phyloP scores from a whole-genome alignment of 176 grass and related monocot species.

The Coix lacrymajobi region DNA sequence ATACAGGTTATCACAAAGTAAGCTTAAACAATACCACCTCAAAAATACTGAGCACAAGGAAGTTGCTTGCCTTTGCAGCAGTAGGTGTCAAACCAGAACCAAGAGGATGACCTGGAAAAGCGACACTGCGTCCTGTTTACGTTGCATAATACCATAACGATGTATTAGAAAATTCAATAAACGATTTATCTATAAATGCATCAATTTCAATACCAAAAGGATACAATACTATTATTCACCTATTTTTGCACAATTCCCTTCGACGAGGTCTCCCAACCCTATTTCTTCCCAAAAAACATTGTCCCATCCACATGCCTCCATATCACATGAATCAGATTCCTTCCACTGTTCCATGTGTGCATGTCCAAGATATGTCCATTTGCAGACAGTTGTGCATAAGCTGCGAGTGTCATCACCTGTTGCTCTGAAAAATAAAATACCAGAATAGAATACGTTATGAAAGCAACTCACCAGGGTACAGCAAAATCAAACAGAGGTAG shows the following conservation, averaged over 20 bases:
- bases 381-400: conserved; percentile 95
- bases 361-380: conserved; percentile 94
- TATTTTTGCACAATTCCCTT: conserved; percentile 85
- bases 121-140: conserved; percentile 78
- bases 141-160: conserved; percentile 8
- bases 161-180: conserved; percentile 24
- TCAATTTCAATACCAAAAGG: conserved; percentile 1
- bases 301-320: conserved; percentile 97
- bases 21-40: conserved; percentile 13
- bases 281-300: conserved; percentile 97
- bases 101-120: conserved; percentile 96
- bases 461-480: neutral
- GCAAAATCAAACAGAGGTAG: conserved; percentile 4
- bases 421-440: conserved; percentile 55
- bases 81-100: conserved; percentile 84
- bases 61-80: conserved; percentile 82
- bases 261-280: conserved; percentile 71
- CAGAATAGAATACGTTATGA: conserved; percentile 8
- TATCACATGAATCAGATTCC: conserved; percentile 67
- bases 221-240: conserved; percentile 34
- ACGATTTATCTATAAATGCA: neutral
- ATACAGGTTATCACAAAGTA: neutral
- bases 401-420: conserved; percentile 94
- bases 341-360: conserved; percentile 72
- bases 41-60: conserved; percentile 15